Percentiles rank a stretch among this genome's conserved stretches.
These are phyloP conservation scores for Truncatella angustata DNA, from an alignment of 2,329 filamentous ascomycete species.

Conservation along the genomic window DNA sequence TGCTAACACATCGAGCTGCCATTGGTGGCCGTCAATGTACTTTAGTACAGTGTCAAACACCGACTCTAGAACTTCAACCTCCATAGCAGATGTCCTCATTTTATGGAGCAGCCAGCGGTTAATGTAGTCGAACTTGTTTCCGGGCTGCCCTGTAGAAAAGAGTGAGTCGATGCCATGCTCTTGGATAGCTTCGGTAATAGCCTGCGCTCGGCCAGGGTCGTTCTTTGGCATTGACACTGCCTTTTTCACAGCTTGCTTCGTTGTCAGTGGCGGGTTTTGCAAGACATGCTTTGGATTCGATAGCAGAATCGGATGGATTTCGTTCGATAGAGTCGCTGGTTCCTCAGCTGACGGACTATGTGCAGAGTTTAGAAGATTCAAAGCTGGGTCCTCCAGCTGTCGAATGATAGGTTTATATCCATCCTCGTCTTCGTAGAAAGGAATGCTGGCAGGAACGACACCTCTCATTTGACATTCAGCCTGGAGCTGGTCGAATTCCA, in stretches of 20 bases:
- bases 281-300: background rate
- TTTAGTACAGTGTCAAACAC: slow-evolving; percentile 30
- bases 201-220: background rate
- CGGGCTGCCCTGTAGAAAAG: background rate
- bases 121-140: slow-evolving; percentile 44
- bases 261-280: background rate
- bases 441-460: slow-evolving; percentile 35
- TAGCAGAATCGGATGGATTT: background rate
- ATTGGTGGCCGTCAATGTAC: slow-evolving; percentile 33
- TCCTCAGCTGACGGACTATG: too few species aligned
- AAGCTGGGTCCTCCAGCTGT: background rate
- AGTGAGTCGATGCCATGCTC: background rate
- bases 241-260: background rate
- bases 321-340: background rate
- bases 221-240: background rate
- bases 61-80: slow-evolving; percentile 41
- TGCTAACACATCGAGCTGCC: slow-evolving; percentile 40
- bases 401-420: background rate
- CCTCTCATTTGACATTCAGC: slow-evolving; percentile 38
- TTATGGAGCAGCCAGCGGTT: slow-evolving; percentile 53
- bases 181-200: background rate
- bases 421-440: background rate
- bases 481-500: slow-evolving; percentile 33
- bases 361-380: too few species aligned
- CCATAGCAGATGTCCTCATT: slow-evolving; percentile 44